phyloP scores from a whole-genome alignment of 805 yeast species.

The Kodamaea laetipori region DNA sequence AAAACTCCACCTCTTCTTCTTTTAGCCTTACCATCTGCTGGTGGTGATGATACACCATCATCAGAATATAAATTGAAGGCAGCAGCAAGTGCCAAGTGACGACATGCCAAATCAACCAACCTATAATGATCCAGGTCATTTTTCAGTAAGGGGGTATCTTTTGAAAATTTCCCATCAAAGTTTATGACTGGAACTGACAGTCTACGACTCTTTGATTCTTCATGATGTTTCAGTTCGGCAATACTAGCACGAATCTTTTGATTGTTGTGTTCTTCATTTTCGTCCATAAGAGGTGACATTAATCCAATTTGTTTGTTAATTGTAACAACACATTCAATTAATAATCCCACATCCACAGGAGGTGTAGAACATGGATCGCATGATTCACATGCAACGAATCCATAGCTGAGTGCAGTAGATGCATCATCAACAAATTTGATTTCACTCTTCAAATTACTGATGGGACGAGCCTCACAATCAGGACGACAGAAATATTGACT shows the following conservation, averaged over 20 bases:
- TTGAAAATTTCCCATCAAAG: conserved; percentile 26
- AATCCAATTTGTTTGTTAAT: conserved; percentile 64
- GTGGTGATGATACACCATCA: conserved; percentile 14
- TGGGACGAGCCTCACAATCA: conserved; percentile 57
- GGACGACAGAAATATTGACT: conserved; percentile 61
- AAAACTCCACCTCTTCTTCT: conserved; percentile 76
- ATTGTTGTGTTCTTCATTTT: conserved; percentile 43
- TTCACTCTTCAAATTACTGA: conserved; percentile 46
- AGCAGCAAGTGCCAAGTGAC: conserved; percentile 82
- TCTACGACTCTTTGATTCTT: conserved; percentile 27
- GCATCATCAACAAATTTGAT: conserved; percentile 46
- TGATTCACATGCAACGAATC: conserved; percentile 52
- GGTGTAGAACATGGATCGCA: conserved; percentile 57
- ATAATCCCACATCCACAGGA: conserved; percentile 46
- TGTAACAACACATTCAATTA: conserved; percentile 51
- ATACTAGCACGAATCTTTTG: conserved; percentile 40
- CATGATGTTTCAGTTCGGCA: conserved; percentile 26
- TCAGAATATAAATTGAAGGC: conserved; percentile 44
- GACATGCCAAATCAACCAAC: conserved; percentile 75
- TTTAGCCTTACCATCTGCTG: conserved; percentile 35
- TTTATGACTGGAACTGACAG: conserved; percentile 32
- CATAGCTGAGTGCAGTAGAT: conserved; percentile 45
- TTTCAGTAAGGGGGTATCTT: conserved; percentile 44
- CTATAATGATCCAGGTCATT: conserved; percentile 70
- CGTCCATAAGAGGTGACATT: conserved; percentile 51